Conservation (phyloP, 345 rosid genomes). For the Anacardium occidentale region DNA sequence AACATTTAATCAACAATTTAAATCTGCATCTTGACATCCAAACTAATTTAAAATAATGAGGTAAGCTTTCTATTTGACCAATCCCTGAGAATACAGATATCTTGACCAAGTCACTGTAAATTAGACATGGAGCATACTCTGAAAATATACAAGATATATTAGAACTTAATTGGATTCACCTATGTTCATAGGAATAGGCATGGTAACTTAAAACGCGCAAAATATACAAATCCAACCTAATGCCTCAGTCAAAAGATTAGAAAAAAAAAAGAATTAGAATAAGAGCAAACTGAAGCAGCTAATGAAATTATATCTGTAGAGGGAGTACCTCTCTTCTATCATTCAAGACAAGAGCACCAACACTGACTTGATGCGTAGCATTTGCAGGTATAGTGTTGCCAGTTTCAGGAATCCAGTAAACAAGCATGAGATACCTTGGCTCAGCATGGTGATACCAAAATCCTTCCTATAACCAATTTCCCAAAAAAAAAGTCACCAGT, state of each 20-base stretch:
- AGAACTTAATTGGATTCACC: neutral
- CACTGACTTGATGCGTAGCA: slow-evolving; percentile 68
- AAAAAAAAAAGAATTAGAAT: no score
- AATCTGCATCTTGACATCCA: neutral
- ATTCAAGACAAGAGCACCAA: slow-evolving; percentile 76
- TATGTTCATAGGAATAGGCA: neutral
- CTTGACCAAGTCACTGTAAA: neutral
- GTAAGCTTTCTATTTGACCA: neutral
- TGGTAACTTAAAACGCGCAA: neutral
- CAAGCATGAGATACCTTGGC: slow-evolving; percentile 77
- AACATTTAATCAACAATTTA: neutral
- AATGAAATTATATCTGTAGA: neutral
- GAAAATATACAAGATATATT: neutral
- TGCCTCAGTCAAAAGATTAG: no score
- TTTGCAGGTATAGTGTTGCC: slow-evolving; percentile 66
- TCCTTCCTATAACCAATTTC: slow-evolving; percentile 52
- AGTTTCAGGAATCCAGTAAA: slow-evolving; percentile 70
- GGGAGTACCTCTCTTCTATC: slow-evolving; percentile 62
- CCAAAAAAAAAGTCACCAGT: slow-evolving; percentile 5
- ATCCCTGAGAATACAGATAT: neutral
- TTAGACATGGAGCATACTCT: neutral
- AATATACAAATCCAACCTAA: no score
- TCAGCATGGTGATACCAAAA: slow-evolving; percentile 82
- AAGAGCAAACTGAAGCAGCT: neutral
- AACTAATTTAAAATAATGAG: neutral